A percentile compares a stretch with the other conserved stretches of the same genome.
Conservation (phyloP, 192 early-diverging fungal species). For the Backusella liffmaniae region DNA sequence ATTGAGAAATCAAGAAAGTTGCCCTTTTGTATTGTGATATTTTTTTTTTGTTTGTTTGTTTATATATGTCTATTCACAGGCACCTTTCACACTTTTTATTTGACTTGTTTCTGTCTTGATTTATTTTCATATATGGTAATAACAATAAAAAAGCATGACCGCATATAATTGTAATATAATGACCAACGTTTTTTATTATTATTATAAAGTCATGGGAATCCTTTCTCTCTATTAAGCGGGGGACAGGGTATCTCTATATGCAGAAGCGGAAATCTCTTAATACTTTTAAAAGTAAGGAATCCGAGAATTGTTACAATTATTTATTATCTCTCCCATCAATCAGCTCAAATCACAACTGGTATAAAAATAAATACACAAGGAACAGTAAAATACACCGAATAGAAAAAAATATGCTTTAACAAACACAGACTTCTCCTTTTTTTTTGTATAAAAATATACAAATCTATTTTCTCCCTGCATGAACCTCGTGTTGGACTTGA, state of each 20-base stretch:
- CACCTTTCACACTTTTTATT: neutral
- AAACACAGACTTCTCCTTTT: neutral
- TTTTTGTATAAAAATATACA: neutral
- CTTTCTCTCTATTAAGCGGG: neutral
- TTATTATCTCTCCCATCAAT: neutral
- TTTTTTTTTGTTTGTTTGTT: neutral
- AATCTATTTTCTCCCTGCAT: neutral
- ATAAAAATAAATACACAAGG: conserved; percentile 1
- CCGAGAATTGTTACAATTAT: neutral
- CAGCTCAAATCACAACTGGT: neutral
- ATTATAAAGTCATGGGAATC: neutral
- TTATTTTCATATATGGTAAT: neutral
- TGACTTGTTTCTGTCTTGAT: neutral
- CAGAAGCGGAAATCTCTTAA: neutral
- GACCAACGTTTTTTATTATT: neutral
- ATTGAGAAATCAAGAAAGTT: neutral
- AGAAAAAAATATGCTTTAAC: neutral
- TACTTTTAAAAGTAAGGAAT: neutral
- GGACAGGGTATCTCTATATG: neutral
- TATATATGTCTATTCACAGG: neutral
- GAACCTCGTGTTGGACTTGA: neutral
- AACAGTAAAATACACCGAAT: neutral
- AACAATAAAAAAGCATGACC: neutral
- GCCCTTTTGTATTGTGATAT: neutral
- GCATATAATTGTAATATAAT: neutral